Evolutionary conservation across 345 rosid genomes (phyloP), one percentile per base, ranked within the genome.

Genomic region (Citrus trifoliata): DNA sequence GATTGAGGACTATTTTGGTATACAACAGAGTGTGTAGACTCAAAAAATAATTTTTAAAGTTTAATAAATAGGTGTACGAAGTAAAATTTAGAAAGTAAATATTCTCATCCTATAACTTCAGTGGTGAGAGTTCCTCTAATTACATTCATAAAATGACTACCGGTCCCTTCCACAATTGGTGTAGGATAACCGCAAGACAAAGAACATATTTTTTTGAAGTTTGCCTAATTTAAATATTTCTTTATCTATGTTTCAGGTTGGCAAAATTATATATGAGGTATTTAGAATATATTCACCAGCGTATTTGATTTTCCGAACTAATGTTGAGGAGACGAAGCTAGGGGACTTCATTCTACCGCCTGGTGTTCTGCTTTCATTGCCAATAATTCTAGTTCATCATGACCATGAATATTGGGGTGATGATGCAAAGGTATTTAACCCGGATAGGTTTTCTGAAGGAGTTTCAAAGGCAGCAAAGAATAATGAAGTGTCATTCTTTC

Each of bases 381-480:
- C 83, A 2, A 16, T 32, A 5, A 21, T 83, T 7, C 73, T 77
- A 22, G 58, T 88, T 33, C 94, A 92, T 28, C 88, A 80, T 2
- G 88, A 81, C 53, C 73, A 77, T 25, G 80, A 84, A 40, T 80
- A 83, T 21, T 90, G 88, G 92, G 93, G 90, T 30, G 86, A 91
- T 5, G 91, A 90, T 74, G 90, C 78, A 7, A 63, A 75, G 33
- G 89, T 88, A 24, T 88, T 93, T 84, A 86, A 86, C 30, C 92
- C 90, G 7, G 81, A 83, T 30, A 91, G 89, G 71, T 88, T 92
- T 71, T 73, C 35, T 2, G 88, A 85, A 28, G 91, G 94, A 28
- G 32, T 90, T 56, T 82, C 91, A 37, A 87, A 82, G 72, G 93
- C 93, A 42, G 82, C 91, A n/a, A 87, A 85, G 33, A 87, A 81